Evolutionary conservation across 805 yeast genomes (phyloP), one percentile per base, ranked within the genome.

Genomic region (Lachancea thermotolerans): DNA sequence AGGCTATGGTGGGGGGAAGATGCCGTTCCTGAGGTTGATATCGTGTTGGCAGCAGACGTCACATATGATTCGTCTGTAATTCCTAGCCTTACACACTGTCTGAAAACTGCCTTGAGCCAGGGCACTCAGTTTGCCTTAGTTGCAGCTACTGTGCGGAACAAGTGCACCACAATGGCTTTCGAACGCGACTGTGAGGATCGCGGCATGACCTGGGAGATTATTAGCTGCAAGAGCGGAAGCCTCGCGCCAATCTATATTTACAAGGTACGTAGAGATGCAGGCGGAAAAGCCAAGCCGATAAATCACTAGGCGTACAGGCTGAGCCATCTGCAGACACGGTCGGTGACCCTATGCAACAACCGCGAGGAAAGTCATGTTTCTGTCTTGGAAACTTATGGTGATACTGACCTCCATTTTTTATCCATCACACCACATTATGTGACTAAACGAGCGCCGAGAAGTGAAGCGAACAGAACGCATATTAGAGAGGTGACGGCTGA

Each of bases 21-120:
- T 37, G 54, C 56, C 8, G 55, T 73, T 1, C 76, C 77, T 2
- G 56, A 63, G 0, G 62, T 70, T 2, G 79, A 81, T 53, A 61
- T 81, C 1, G 66, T 88, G 0, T 57, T 87, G 3, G 96, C 90
- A 0, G 93, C 96, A 0, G 98, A 90, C 62, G 87, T 90, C 11
- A 87, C 96, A 0, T 90, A 85, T 62, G 97, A 90, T 56, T 59
- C 78, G 2, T 66, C 74, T 3, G 70, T 79, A 2, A 70, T 87
- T 16, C 79, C 80, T 0, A 65, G 65, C 18, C 69, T 90, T 35
- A 42, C 40, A n/a, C 50, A 49, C 28, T 54, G 69, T 17, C 35
- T 63, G 12, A 35, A 35, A 3, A 29, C 42, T 14, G 38, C 46
- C 2, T 41, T 50, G 10, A 14, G 37, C 11, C 31, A 18, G 6